Base-by-base conservation (phyloP, 345 rosid species). In the Boechera retrofracta region DNA sequence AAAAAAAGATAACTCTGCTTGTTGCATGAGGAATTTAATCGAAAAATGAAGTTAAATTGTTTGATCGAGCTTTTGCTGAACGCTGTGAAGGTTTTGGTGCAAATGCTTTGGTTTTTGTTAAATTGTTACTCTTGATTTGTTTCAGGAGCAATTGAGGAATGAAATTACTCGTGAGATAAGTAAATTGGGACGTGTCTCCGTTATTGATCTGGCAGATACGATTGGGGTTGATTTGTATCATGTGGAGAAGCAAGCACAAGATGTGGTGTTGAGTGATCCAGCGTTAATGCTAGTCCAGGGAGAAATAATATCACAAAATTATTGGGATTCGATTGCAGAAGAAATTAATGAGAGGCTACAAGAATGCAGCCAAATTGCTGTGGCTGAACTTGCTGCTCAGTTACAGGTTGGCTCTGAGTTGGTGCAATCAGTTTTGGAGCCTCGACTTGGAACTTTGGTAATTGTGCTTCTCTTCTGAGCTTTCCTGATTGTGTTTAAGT, bases 331-430 rank as follows among this genome's bases (percentile, higher is more conserved):
- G 7, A 85, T 87, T 7, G 97, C 97, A 0, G 99, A 95, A 85
- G 99, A 95, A 75, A 87, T 92, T 69, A 92, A 92, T 18, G 99
- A 95, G 85, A 87, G 98, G 84, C 97, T 92, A 66, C 97, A 92
- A 79, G 98, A 95, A 72, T 90, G 98, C 69, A 90, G 98, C 76
- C 99, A 92, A 81, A 89, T 95, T 78, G 84, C 98, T 56, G 72
- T 95, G 51, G 92, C 99, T 0, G 98, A 95, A 38, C 64, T 95
- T 51, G 99, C 99, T 35, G 89, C 92, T 21, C 97, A 89, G 79
- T 82, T 92, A 32, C 94, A 95, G 68, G 90, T 92, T 75, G 95
- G 97, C 71, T 91, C 91, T 8, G 98, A 92, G 82, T 81, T 90
- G 61, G 85, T 95, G 76, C 83, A 90, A 12, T 87, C 99, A 10